Percentiles rank a stretch among this genome's conserved stretches.
These are phyloP conservation scores for Penicillium soppii DNA, from an alignment of 495 filamentous ascomycete genomes.

Conservation along the genomic window DNA sequence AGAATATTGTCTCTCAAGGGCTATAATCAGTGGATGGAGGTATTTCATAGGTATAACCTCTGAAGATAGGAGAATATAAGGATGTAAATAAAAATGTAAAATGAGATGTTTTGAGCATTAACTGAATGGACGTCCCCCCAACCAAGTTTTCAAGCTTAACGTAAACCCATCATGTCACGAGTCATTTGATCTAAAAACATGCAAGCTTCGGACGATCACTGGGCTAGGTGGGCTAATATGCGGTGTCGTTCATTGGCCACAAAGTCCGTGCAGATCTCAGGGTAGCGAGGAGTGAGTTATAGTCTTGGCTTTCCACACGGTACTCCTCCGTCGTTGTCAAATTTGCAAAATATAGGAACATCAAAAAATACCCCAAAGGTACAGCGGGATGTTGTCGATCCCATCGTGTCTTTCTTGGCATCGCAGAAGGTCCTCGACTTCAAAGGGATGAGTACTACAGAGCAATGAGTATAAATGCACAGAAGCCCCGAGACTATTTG, in stretches of 20 bases:
- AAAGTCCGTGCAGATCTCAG: neutral
- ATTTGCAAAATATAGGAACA: neutral
- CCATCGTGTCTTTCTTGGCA: conserved; percentile 1
- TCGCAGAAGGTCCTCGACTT: conserved; percentile 2
- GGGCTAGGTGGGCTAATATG: neutral
- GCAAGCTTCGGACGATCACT: neutral
- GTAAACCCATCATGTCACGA: too few species aligned
- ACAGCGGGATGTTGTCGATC: neutral
- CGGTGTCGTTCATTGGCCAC: neutral
- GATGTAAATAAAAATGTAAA: too few species aligned
- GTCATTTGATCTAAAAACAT: too few species aligned
- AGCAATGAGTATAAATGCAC: neutral
- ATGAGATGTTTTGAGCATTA: too few species aligned
- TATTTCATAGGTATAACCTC: too few species aligned
- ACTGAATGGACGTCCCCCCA: too few species aligned
- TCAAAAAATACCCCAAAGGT: neutral
- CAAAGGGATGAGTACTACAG: neutral
- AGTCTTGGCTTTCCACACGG: conserved; percentile 1
- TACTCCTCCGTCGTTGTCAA: neutral
- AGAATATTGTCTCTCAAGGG: too few species aligned
- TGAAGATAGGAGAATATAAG: too few species aligned
- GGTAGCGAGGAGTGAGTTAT: neutral
- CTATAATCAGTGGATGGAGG: too few species aligned
- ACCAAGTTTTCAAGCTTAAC: too few species aligned
- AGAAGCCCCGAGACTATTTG: neutral